These are phyloP conservation scores for Strombidium stylifer DNA, from an alignment of 73 alveolate genomes.

Conservation along the genomic window DNA sequence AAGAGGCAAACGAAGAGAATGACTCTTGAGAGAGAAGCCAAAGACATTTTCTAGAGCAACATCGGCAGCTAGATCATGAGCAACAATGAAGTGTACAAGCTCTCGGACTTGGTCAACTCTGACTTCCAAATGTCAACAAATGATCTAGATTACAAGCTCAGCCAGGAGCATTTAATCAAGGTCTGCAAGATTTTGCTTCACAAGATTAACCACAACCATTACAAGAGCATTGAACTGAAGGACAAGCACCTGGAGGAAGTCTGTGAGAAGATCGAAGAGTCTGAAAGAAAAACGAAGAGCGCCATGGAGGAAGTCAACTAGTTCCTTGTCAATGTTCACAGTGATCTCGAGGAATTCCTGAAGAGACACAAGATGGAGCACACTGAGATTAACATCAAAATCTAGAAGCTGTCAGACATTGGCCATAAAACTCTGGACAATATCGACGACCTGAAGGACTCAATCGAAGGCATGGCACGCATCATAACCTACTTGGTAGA, in stretches of 20 bases:
- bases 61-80: neutral
- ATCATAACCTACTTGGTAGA: constrained; percentile 11
- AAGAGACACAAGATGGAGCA: constrained; percentile 29
- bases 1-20: no score
- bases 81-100: constrained; percentile 13
- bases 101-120: neutral
- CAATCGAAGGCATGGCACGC: constrained; percentile 8
- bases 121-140: constrained; percentile 10
- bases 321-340: constrained; percentile 6
- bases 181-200: neutral
- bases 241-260: neutral
- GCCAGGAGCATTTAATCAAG: constrained; percentile 6
- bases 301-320: constrained; percentile 11
- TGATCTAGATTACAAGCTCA: constrained; percentile 25
- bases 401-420: neutral
- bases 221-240: neutral
- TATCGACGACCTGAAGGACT: neutral
- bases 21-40: no score
- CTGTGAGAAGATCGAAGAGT: neutral
- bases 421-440: neutral
- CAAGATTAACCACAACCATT: neutral
- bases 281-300: neutral
- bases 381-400: neutral
- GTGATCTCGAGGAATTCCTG: constrained; percentile 13
- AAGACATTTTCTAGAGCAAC: no score